Percentiles rank a stretch among this genome's conserved stretches.
Evolutionary conservation across 192 early-diverging fungal species (phyloP).

Genomic region (Umbelopsis vinacea): DNA sequence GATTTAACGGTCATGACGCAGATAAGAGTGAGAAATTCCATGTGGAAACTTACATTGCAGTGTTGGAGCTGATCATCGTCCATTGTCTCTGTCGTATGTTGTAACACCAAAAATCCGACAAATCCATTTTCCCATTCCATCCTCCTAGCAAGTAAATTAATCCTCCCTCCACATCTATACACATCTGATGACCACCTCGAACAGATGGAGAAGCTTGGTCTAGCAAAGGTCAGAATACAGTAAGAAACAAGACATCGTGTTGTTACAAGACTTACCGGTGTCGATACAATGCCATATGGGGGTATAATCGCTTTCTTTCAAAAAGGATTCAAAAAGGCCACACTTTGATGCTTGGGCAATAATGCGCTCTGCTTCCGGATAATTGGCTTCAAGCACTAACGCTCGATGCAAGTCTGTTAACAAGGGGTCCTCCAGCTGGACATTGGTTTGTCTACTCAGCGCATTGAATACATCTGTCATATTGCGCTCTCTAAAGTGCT

Average conservation of each 20-base stretch:
- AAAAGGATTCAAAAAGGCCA: conserved; percentile 77
- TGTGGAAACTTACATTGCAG: conserved; percentile 54
- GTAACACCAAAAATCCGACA: conserved; percentile 91
- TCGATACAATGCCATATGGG: conserved; percentile 68
- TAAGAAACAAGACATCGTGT: not conserved
- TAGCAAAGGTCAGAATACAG: not conserved
- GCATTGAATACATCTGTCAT: conserved; percentile 72
- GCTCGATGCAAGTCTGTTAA: conserved; percentile 76
- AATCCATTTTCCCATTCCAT: conserved; percentile 88
- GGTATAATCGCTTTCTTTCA: conserved; percentile 68
- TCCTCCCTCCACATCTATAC: conserved; percentile 75
- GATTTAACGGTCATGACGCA: not conserved
- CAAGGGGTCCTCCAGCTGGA: conserved; percentile 80
- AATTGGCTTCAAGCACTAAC: conserved; percentile 74
- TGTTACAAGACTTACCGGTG: conserved; percentile 26
- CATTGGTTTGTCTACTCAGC: conserved; percentile 63
- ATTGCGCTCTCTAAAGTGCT: conserved; percentile 85
- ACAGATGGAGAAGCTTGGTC: conserved; percentile 58
- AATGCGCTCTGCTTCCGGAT: conserved; percentile 71
- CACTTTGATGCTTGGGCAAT: conserved; percentile 62
- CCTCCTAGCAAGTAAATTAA: conserved; percentile 91
- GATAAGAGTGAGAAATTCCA: not conserved
- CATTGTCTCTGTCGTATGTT: conserved; percentile 65
- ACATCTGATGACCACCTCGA: conserved; percentile 98
- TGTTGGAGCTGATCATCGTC: conserved; percentile 80